Conservation (phyloP, 768 basidiomycete genomes). For the Hemileccinum rubropunctum region DNA sequence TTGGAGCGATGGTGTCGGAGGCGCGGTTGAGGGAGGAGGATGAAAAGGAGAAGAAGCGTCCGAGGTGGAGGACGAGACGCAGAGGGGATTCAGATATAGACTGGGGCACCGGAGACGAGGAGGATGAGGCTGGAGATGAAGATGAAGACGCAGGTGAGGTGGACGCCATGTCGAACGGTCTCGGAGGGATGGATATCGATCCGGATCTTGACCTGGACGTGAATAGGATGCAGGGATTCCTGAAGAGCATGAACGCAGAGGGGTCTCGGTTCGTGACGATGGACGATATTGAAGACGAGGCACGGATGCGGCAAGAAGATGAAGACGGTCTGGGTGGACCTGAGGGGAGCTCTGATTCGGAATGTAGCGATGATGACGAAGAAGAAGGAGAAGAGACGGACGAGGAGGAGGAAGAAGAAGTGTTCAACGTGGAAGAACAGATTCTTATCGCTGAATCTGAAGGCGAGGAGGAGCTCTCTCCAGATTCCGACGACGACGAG, state of each 20-base stretch:
- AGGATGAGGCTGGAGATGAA: constrained; percentile 33
- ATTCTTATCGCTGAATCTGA: constrained; percentile 39
- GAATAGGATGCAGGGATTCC: constrained; percentile 53
- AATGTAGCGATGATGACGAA: constrained; percentile 30
- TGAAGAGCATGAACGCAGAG: constrained; percentile 46
- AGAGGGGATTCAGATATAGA: constrained; percentile 67
- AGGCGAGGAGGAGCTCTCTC: constrained; percentile 22
- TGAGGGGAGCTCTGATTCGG: constrained; percentile 24
- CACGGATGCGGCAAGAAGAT: constrained; percentile 48
- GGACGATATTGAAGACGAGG: constrained; percentile 62
- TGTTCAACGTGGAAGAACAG: constrained; percentile 41
- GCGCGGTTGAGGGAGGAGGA: constrained; percentile 40
- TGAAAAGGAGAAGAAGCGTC: constrained; percentile 31
- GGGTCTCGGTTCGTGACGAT: constrained; percentile 54
- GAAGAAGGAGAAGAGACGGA: constrained; percentile 23
- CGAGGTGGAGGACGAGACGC: constrained; percentile 49
- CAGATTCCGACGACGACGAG: constrained; percentile 33
- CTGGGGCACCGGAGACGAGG: constrained; percentile 52
- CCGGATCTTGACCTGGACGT: constrained; percentile 47
- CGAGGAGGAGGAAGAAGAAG: constrained; percentile 24
- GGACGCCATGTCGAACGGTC: constrained; percentile 27
- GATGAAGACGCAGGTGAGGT: constrained; percentile 7
- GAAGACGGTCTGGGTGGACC: constrained; percentile 34
- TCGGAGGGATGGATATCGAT: constrained; percentile 65
- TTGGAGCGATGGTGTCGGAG: constrained; percentile 57